phyloP scores from a whole-genome alignment of 2,329 filamentous ascomycete species.

The Aspergillus felis region DNA sequence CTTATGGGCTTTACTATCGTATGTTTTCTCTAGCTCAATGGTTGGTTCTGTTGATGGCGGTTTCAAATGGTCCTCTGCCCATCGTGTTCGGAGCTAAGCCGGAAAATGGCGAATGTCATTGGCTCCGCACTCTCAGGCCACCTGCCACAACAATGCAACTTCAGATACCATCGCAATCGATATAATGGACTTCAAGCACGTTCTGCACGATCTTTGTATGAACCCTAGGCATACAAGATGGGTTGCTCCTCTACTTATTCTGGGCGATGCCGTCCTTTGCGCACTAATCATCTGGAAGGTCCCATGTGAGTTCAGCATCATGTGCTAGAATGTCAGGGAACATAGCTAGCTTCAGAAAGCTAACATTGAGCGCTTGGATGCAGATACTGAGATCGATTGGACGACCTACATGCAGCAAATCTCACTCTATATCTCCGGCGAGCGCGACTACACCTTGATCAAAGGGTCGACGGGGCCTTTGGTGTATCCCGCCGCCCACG shows the following conservation, averaged over 20 bases:
- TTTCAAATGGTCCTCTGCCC: background rate
- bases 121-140: constrained; percentile 12
- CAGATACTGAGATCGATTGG: constrained; percentile 98
- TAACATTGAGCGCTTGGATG: constrained; percentile 24
- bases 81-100: constrained; percentile 13
- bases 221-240: constrained; percentile 57
- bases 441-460: constrained; percentile 83
- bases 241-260: constrained; percentile 64
- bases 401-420: constrained; percentile 95
- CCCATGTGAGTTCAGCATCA: constrained; percentile 60
- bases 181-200: constrained; percentile 31
- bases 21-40: background rate
- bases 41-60: background rate
- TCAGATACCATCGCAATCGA: constrained; percentile 4
- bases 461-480: constrained; percentile 85
- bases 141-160: constrained; percentile 6
- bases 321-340: constrained; percentile 5
- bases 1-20: background rate
- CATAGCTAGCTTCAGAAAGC: background rate
- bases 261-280: constrained; percentile 69
- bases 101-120: constrained; percentile 16
- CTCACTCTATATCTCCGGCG: constrained; percentile 71
- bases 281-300: constrained; percentile 73
- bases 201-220: constrained; percentile 42
- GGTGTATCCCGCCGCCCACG: constrained; percentile 90